Conservation (phyloP, 495 filamentous ascomycete genomes). For the Acidiella bohemica region DNA sequence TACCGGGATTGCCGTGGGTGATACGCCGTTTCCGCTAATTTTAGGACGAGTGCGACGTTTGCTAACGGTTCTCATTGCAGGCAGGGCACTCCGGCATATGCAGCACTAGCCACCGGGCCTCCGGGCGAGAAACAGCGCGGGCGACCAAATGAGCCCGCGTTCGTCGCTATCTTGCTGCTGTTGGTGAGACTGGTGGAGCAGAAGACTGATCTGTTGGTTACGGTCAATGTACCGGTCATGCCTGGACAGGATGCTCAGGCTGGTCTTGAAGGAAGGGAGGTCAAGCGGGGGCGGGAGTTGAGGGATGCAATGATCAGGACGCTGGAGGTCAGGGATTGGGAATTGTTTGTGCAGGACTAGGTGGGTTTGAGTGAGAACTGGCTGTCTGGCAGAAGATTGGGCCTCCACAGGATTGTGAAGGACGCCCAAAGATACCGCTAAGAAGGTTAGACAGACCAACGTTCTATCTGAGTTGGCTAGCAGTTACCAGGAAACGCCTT, state of each 20-base stretch:
- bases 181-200: slow-evolving; percentile 62
- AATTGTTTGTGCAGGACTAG: slow-evolving; percentile 48
- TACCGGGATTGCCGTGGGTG: too few relatives aligned
- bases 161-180: slow-evolving; percentile 51
- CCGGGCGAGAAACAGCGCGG: slow-evolving; percentile 10
- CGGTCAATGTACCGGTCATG: slow-evolving; percentile 72
- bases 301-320: slow-evolving; percentile 48
- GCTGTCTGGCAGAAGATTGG: too few relatives aligned
- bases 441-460: too few relatives aligned
- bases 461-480: too few relatives aligned
- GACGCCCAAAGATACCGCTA: too few relatives aligned
- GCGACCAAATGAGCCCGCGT: slow-evolving; percentile 22
- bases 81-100: slow-evolving; percentile 21
- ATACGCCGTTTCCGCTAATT: too few relatives aligned
- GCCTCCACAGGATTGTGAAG: too few relatives aligned
- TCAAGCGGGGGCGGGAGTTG: slow-evolving; percentile 48
- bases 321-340: slow-evolving; percentile 73
- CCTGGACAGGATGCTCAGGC: slow-evolving; percentile 44
- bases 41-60: too few relatives aligned
- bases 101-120: slow-evolving; percentile 25
- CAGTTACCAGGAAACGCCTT: too few relatives aligned
- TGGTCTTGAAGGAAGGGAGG: slow-evolving; percentile 46
- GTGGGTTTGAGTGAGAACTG: too few relatives aligned
- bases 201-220: slow-evolving; percentile 72
- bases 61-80: too few relatives aligned